Evolutionary conservation across 257 asterid species (phyloP), one percentile per base, ranked within the genome.

Genomic region (Dorcoceras hygrometricum): DNA sequence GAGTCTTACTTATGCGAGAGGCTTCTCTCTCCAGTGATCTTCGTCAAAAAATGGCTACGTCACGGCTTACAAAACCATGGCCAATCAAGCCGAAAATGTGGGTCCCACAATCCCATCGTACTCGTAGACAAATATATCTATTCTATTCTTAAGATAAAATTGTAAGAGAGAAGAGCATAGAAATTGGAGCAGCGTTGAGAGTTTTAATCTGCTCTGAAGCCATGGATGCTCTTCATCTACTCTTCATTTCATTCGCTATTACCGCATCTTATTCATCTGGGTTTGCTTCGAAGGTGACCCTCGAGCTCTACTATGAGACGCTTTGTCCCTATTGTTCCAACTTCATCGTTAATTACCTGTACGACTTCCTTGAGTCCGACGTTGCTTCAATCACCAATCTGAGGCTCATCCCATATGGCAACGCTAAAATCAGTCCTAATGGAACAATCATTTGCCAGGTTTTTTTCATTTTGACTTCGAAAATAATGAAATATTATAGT

Each of bases 291-390:
- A 83, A 80, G 59, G 88, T 83, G 32, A 23, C 56, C 19, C 32
- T 83, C 67, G 83, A 76, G 75, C 36, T 83, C 62, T 83, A 80
- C 70, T 83, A 83, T 73, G 88, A 83, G 63, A 28, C 77, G 36
- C 82, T 83, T n/a, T 83, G 88, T 61, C 88, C 86, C 0, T 80
- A 80, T 63, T 83, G 88, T n/a, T 76, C 86, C 75, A 83, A 80
- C 57, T 71, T 83, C 59, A 78, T 83, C 55, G 86, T 80, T 83
- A 83, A 80, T 73, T 75, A 71, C 62, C 80, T 80, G 5, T 57
- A 51, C 71, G 59, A 71, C 60, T 58, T 83, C 66, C 76, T 83
- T 68, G 76, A 83, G 2, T 70, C 88, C 11, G 86, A 76, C 34
- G 80, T 83, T 55, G 63, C 69, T 51, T 65, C 86, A 4, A 73